Base-by-base conservation (phyloP, 2,329 filamentous ascomycete species). In the Paramyrothecium roridum region DNA sequence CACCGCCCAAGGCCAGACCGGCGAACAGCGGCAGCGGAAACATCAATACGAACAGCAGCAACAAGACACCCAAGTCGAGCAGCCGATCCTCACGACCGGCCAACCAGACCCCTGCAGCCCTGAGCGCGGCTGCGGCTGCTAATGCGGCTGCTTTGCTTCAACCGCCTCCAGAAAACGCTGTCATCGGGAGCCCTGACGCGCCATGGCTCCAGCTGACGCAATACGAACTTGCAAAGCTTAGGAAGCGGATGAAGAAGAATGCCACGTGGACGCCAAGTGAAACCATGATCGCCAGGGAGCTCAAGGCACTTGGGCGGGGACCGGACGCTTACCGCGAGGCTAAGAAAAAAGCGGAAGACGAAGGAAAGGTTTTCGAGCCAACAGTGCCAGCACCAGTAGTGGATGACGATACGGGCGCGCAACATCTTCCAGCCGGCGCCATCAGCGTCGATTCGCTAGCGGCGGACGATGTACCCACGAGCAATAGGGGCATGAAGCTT, bases 161-260 rank as follows among this genome's bases (percentile, higher is more conserved):
- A 43, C 84, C 84, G 3, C 84, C 85, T 1, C 84, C 85, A 0
- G 78, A 82, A 26, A 80, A 86, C 58, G 83, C 82, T 2, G 75
- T 82, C 2, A 72, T 81, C 16, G 85, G 85, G 26, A 85, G 83
- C 54, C 64, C 76, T 3, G 81, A 87, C 63, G 80, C 83, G 12
- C 86, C 86, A 0, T 89, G 86, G 86, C 74, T 88, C 22, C 84
- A 84, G 62, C 76, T 89, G 40, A 88, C 85, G 8, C 75, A 79
- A 17, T 87, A 83, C 59, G 86, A 89, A 66, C 76, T 89, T 49
- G 85, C 85, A 1, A 82, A 85, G 59, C 78, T 95, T 8, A 80
- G 90, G 57, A 95, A 95, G 73, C 82, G 88, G 19, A 95, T 95
- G 90, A 95, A 95, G 81, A 95, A 95, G 79, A 95, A 95, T 65